These are phyloP conservation scores for Physaria fendleri DNA, from an alignment of 345 rosid genomes.

Conservation along the genomic window DNA sequence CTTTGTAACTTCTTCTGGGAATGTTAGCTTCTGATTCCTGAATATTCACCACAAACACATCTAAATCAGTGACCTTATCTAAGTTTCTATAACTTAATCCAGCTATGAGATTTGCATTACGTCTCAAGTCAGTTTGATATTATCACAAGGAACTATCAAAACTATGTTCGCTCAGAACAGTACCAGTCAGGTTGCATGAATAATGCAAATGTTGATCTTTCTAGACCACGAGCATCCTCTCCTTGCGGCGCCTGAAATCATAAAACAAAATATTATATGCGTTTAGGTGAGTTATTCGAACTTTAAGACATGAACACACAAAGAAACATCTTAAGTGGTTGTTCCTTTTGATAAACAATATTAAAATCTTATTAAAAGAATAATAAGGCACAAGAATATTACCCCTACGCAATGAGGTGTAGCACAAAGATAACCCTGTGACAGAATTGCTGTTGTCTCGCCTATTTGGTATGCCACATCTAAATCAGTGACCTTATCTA, in stretches of 20 bases:
- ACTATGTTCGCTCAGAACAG: neutral
- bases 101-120: no score
- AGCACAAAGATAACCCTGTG: slow-evolving; percentile 82
- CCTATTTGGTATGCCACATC: slow-evolving; percentile 98
- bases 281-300: neutral
- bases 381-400: slow-evolving; percentile 15
- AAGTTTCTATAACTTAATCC: no score
- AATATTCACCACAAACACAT: slow-evolving; percentile 1
- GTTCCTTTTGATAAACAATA: neutral
- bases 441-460: slow-evolving; percentile 76
- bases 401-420: slow-evolving; percentile 96
- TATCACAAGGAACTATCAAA: no score
- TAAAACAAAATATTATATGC: neutral
- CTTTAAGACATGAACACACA: neutral
- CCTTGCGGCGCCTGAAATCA: slow-evolving; percentile 73
- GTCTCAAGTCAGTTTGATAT: no score
- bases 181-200: slow-evolving; percentile 99
- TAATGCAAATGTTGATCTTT: slow-evolving; percentile 82
- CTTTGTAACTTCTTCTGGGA: slow-evolving; percentile 50
- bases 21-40: slow-evolving; percentile 77
- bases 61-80: no score
- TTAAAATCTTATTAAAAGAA: neutral
- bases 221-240: slow-evolving; percentile 54
- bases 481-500: no score
- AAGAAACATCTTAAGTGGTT: no score